Percentiles rank a stretch among this genome's conserved stretches.
phyloP scores from a whole-genome alignment of 768 basidiomycete genomes.

The Tulasnella sp. region DNA sequence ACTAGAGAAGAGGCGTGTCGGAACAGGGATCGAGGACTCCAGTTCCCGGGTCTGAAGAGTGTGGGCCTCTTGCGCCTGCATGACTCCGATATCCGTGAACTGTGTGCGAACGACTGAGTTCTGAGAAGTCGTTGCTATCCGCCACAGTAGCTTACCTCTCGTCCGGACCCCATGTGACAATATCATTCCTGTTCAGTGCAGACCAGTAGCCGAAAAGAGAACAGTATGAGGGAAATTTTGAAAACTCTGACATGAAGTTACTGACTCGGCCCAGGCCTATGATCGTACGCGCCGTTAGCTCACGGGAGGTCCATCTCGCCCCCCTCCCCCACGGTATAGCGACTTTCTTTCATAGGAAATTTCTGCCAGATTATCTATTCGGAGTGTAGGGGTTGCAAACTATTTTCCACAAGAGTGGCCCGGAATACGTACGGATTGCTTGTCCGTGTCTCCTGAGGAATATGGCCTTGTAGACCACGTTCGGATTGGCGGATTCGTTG shows the following conservation, averaged over 20 bases:
- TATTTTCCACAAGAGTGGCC: too few species aligned
- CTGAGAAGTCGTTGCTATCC: too few species aligned
- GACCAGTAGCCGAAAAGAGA: conserved; percentile 15
- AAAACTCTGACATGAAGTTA: not conserved
- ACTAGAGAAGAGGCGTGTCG: conserved; percentile 48
- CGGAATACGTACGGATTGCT: conserved; percentile 46
- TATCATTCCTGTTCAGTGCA: conserved; percentile 42
- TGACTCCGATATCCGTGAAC: conserved; percentile 46
- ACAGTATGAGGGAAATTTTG: not conserved
- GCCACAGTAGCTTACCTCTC: too few species aligned
- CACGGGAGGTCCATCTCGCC: too few species aligned
- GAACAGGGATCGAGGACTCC: conserved; percentile 34
- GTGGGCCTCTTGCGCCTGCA: conserved; percentile 41
- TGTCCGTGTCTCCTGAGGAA: conserved; percentile 61
- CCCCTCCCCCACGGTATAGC: not conserved
- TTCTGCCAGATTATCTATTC: conserved; percentile 47
- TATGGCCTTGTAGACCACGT: conserved; percentile 48
- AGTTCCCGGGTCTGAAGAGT: conserved; percentile 41
- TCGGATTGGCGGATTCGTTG: conserved; percentile 32
- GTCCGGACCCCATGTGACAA: conserved; percentile 53
- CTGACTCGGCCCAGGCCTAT: conserved; percentile 50
- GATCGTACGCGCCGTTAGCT: too few species aligned
- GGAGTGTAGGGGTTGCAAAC: not conserved
- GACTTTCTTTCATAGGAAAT: conserved; percentile 43
- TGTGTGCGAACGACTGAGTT: too few species aligned